phyloP scores from a whole-genome alignment of 345 rosid genomes.

The Capsella bursapastoris region DNA sequence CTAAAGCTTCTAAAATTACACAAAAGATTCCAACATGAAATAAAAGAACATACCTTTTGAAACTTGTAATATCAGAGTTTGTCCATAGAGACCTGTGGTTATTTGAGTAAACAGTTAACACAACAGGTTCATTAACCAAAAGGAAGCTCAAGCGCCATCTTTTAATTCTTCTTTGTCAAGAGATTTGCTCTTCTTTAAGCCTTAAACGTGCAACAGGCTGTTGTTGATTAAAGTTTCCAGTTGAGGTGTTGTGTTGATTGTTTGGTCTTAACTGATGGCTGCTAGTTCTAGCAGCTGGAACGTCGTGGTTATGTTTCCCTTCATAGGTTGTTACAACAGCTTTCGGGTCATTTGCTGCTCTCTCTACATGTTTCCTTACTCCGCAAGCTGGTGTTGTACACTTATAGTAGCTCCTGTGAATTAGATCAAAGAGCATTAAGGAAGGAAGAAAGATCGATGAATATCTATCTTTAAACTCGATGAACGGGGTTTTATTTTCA shows the following conservation, averaged over 20 bases:
- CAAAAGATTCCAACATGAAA: conserved; percentile 26
- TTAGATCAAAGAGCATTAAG: conserved; percentile 13
- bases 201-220: conserved; percentile 57
- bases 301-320: conserved; percentile 89
- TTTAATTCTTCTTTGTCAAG: conserved; percentile 28
- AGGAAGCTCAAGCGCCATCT: conserved; percentile 11
- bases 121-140: conserved; percentile 33
- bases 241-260: conserved; percentile 30
- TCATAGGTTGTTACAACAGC: conserved; percentile 93
- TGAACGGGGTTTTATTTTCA: conserved; percentile 15
- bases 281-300: conserved; percentile 64
- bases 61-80: conserved; percentile 26
- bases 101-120: conserved; percentile 13
- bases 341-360: conserved; percentile 86
- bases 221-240: conserved; percentile 49
- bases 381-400: conserved; percentile 84
- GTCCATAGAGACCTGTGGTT: conserved; percentile 22
- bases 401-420: conserved; percentile 86
- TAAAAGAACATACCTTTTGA: conserved; percentile 14
- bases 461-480: background rate
- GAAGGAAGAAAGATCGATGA: background rate
- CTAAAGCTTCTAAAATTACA: conserved; percentile 43
- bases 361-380: conserved; percentile 90
- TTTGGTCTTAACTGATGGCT: conserved; percentile 58
- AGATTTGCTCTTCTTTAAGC: conserved; percentile 73